These are phyloP conservation scores for Fusarium sp. DNA, from an alignment of 2,329 filamentous ascomycete genomes.

Conservation along the genomic window DNA sequence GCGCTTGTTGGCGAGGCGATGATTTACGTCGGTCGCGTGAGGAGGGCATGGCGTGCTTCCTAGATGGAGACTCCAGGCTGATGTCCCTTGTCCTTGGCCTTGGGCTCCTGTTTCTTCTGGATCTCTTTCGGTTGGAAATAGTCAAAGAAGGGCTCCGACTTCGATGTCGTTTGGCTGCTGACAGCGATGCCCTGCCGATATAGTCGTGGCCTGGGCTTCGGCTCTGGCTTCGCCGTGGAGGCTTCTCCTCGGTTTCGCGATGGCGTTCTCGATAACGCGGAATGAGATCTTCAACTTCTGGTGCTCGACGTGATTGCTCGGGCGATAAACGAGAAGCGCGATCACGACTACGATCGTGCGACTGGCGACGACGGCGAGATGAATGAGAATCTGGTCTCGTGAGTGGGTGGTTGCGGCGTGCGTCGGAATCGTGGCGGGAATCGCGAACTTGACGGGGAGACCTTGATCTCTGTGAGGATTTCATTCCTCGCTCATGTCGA, in stretches of 20 bases:
- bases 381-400: constrained; percentile 46
- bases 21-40: constrained; percentile 47
- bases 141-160: constrained; percentile 55
- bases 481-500: constrained; percentile 50
- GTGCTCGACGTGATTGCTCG: constrained; percentile 42
- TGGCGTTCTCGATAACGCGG: constrained; percentile 51
- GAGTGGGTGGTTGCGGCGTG: constrained; percentile 49
- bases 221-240: constrained; percentile 49
- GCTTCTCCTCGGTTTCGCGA: constrained; percentile 46
- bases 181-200: constrained; percentile 49
- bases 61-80: constrained; percentile 50
- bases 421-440: constrained; percentile 45
- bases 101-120: constrained; percentile 49
- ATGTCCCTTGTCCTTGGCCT: constrained; percentile 54
- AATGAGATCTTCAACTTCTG: constrained; percentile 52
- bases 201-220: constrained; percentile 46
- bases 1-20: constrained; percentile 46
- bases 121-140: constrained; percentile 54
- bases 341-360: constrained; percentile 53
- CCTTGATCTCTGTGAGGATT: constrained; percentile 46
- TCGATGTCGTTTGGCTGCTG: constrained; percentile 55
- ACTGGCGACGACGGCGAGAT: constrained; percentile 52
- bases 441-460: constrained; percentile 46
- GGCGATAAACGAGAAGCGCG: constrained; percentile 42
- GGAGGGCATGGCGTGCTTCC: constrained; percentile 47